These are phyloP conservation scores for Sporobolomyces pararoseus DNA, from an alignment of 768 basidiomycete species.

Conservation along the genomic window DNA sequence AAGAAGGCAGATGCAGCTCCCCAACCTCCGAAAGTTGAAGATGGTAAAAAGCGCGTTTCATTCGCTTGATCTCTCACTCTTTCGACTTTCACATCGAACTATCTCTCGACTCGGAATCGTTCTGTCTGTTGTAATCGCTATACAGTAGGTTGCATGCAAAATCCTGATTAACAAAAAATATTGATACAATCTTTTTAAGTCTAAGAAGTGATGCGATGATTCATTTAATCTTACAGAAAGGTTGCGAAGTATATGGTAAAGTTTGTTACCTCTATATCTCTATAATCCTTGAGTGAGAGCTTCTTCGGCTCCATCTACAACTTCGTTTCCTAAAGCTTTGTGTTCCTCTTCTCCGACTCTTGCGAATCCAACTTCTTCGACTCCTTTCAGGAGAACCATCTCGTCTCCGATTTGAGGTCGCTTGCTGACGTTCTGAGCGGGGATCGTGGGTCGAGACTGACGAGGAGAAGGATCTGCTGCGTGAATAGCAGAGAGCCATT, in stretches of 20 bases:
- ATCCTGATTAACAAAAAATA: background rate
- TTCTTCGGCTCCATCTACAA: slow-evolving; percentile 13
- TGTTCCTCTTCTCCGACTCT: slow-evolving; percentile 15
- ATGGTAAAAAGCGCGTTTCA: slow-evolving; percentile 26
- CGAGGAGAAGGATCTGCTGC: slow-evolving; percentile 48
- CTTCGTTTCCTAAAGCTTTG: slow-evolving; percentile 7
- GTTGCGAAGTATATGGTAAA: too few relatives aligned
- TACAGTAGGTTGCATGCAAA: background rate
- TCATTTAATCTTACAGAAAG: too few relatives aligned
- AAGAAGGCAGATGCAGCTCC: background rate
- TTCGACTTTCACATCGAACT: too few relatives aligned
- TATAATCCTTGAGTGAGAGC: slow-evolving; percentile 29
- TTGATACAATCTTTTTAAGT: background rate
- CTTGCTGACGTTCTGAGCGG: background rate
- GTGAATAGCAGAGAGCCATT: slow-evolving; percentile 64
- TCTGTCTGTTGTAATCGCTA: slow-evolving; percentile 26
- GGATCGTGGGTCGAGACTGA: slow-evolving; percentile 14
- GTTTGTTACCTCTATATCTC: too few relatives aligned
- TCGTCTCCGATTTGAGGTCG: slow-evolving; percentile 29
- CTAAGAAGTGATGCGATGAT: too few relatives aligned
- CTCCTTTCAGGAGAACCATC: slow-evolving; percentile 34
- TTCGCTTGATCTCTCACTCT: slow-evolving; percentile 25
- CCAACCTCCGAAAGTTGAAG: background rate
- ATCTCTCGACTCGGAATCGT: too few relatives aligned
- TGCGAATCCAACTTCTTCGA: slow-evolving; percentile 26